Conservation (phyloP, 2,329 filamentous ascomycete genomes). For the Sarocladiaceae sp. region DNA sequence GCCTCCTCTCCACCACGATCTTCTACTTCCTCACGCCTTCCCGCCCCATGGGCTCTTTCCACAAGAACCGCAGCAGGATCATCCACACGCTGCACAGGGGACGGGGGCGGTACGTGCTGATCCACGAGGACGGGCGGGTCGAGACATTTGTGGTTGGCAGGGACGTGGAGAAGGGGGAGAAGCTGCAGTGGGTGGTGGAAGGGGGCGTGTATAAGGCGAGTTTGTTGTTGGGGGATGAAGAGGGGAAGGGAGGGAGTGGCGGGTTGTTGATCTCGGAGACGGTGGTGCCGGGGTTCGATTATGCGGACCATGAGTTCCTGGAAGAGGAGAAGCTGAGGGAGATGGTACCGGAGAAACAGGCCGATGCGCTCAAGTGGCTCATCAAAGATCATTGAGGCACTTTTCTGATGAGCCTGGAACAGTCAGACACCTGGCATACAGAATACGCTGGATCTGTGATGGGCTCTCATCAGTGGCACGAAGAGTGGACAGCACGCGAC, state of each 20-base stretch:
- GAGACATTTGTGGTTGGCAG: slow-evolving; percentile 59
- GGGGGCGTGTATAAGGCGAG: slow-evolving; percentile 62
- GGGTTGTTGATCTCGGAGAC: slow-evolving; percentile 62
- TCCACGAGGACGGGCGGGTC: slow-evolving; percentile 52
- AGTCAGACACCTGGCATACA: too few relatives aligned
- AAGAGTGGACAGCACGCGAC: too few relatives aligned
- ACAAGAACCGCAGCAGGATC: slow-evolving; percentile 55
- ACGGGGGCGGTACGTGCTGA: slow-evolving; percentile 56
- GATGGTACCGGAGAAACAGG: slow-evolving; percentile 45
- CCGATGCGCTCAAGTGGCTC: slow-evolving; percentile 40
- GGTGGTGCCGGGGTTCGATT: slow-evolving; percentile 63
- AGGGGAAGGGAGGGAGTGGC: slow-evolving; percentile 21
- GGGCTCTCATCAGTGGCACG: too few relatives aligned
- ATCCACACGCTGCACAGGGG: slow-evolving; percentile 61
- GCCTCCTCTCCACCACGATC: slow-evolving; percentile 55
- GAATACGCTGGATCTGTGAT: too few relatives aligned
- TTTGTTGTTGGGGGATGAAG: slow-evolving; percentile 39
- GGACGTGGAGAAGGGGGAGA: slow-evolving; percentile 51
- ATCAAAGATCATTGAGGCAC: slow-evolving; percentile 21
- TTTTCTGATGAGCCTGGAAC: not conserved
- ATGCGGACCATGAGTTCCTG: slow-evolving; percentile 61
- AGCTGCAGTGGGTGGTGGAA: slow-evolving; percentile 61
- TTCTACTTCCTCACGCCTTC: slow-evolving; percentile 56
- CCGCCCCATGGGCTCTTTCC: slow-evolving; percentile 52
- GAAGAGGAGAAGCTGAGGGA: slow-evolving; percentile 39